Conservation (phyloP, 2,329 filamentous ascomycete genomes). For the Fusarium luffae region DNA sequence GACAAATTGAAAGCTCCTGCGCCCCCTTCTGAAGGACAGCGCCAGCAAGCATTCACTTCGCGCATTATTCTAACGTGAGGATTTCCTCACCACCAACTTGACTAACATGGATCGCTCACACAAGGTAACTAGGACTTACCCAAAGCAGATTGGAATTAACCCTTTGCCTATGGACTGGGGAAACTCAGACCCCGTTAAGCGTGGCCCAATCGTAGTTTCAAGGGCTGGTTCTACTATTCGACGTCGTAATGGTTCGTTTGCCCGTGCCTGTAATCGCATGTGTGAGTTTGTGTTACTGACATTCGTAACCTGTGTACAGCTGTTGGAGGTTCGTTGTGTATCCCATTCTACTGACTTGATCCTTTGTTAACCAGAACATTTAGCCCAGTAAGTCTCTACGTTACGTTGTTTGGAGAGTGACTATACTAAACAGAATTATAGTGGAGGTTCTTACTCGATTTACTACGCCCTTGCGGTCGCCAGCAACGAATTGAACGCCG, state of each 20-base stretch:
- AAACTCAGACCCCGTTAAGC: conserved; percentile 74
- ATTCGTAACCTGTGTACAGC: conserved; percentile 51
- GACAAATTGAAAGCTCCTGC: conserved; percentile 42
- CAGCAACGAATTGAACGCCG: conserved; percentile 84
- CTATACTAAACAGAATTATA: conserved; percentile 36
- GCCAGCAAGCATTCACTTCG: conserved; percentile 61
- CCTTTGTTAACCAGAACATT: conserved; percentile 32
- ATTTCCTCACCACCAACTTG: conserved; percentile 18
- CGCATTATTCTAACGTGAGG: conserved; percentile 66
- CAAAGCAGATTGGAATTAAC: conserved; percentile 92
- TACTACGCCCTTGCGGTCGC: conserved; percentile 95
- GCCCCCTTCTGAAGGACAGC: conserved; percentile 48
- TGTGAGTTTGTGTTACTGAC: conserved; percentile 26
- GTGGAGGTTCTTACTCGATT: conserved; percentile 92
- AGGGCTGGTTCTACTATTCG: conserved; percentile 79
- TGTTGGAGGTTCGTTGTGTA: conserved; percentile 63
- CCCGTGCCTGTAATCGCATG: conserved; percentile 14
- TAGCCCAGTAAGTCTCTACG: conserved; percentile 50
- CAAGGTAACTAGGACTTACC: conserved; percentile 73
- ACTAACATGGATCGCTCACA: conserved; percentile 22
- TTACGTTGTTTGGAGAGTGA: not conserved
- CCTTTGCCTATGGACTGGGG: conserved; percentile 93
- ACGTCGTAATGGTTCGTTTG: conserved; percentile 77
- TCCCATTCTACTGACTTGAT: conserved; percentile 36
- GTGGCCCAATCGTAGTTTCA: conserved; percentile 91